phyloP scores from a whole-genome alignment of 2,329 filamentous ascomycete genomes.

The Ophiosphaerella korrae region DNA sequence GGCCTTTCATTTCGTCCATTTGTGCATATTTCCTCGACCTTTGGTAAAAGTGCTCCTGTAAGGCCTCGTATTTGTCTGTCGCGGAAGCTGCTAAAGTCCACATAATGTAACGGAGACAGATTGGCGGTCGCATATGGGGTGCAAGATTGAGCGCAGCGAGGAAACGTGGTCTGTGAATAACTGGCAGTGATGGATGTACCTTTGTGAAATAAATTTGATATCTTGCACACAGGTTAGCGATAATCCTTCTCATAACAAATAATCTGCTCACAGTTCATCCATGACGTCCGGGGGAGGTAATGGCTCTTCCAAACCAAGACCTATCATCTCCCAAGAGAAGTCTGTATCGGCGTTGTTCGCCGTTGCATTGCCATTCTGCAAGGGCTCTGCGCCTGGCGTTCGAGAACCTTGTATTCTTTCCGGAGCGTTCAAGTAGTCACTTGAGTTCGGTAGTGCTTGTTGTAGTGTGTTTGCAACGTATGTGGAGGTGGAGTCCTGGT shows the following conservation, averaged over 20 bases:
- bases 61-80: slow-evolving; percentile 76
- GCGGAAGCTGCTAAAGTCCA: slow-evolving; percentile 92
- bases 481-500: slow-evolving; percentile 31
- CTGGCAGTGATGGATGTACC: slow-evolving; percentile 80
- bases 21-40: slow-evolving; percentile 89
- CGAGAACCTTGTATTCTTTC: slow-evolving; percentile 18
- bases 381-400: slow-evolving; percentile 23
- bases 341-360: slow-evolving; percentile 26
- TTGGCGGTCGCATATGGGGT: slow-evolving; percentile 82
- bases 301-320: slow-evolving; percentile 79
- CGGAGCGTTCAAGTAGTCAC: slow-evolving; percentile 21
- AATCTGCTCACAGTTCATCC: slow-evolving; percentile 73
- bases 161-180: slow-evolving; percentile 89
- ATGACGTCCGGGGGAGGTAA: slow-evolving; percentile 79
- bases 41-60: slow-evolving; percentile 89
- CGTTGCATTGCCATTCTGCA: slow-evolving; percentile 19
- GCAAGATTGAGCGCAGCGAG: slow-evolving; percentile 86
- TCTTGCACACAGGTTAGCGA: slow-evolving; percentile 49
- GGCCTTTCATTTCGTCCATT: slow-evolving; percentile 86
- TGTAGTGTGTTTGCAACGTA: slow-evolving; percentile 40
- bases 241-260: not conserved
- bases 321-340: slow-evolving; percentile 85
- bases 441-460: slow-evolving; percentile 26
- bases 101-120: slow-evolving; percentile 90
- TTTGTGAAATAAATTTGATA: slow-evolving; percentile 90